These are phyloP conservation scores for Blastobotrys raffinosifermentans DNA, from an alignment of 1,139 yeast species.

Conservation along the genomic window DNA sequence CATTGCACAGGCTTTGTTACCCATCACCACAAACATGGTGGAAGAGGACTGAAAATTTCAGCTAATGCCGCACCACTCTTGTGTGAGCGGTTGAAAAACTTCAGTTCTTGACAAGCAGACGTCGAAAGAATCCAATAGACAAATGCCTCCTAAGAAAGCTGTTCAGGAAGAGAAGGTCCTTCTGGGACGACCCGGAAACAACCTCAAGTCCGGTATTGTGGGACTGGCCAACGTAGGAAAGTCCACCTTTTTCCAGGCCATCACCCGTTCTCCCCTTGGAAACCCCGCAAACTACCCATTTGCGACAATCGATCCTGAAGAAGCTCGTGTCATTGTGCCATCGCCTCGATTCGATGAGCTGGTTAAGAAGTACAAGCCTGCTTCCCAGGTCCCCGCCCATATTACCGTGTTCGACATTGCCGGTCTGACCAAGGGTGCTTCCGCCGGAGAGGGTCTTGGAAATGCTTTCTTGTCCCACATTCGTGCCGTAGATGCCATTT, in stretches of 20 bases:
- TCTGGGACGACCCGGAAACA: conserved; percentile 95
- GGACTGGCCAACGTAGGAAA: conserved; percentile 95
- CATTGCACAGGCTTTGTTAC: no score
- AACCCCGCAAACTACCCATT: conserved; percentile 98
- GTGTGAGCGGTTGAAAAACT: no score
- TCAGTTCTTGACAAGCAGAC: no score
- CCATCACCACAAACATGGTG: no score
- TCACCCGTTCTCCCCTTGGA: conserved; percentile 88
- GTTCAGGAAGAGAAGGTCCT: conserved; percentile 83
- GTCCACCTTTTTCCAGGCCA: conserved; percentile 66
- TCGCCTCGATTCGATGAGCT: conserved; percentile 81
- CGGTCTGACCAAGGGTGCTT: conserved; percentile 96
- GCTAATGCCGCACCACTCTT: no score
- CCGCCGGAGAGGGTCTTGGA: conserved; percentile 97
- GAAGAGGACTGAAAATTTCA: no score
- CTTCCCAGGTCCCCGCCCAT: conserved; percentile 85
- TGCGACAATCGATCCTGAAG: conserved; percentile 99
- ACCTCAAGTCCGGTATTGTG: conserved; percentile 69
- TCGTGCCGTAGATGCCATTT: conserved; percentile 96
- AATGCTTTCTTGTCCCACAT: conserved; percentile 96
- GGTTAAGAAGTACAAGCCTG: conserved; percentile 69
- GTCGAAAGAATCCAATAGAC: no score
- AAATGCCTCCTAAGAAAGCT: conserved; percentile 94
- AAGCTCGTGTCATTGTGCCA: conserved; percentile 95
- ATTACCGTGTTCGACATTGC: conserved; percentile 96